phyloP scores from a whole-genome alignment of 2,329 filamentous ascomycete genomes.

The Penicillium sp. region DNA sequence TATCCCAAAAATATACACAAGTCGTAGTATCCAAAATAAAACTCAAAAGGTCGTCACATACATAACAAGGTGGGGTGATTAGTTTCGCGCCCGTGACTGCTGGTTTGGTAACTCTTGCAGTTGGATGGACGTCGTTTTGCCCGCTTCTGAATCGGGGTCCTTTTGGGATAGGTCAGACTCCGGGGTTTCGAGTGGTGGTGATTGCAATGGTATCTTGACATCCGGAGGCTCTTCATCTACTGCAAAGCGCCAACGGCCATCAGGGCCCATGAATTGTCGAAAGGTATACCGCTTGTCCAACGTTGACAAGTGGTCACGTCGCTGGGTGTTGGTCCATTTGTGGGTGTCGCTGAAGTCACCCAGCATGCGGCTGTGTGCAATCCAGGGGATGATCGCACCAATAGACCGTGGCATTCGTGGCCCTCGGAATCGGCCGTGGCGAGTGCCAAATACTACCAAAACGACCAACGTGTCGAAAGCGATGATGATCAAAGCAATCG shows the following conservation, averaged over 20 bases:
- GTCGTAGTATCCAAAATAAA: slow-evolving; percentile 6
- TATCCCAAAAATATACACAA: slow-evolving; percentile 12
- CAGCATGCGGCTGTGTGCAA: slow-evolving; percentile 43
- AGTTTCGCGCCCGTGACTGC: slow-evolving; percentile 11
- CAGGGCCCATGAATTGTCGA: slow-evolving; percentile 38
- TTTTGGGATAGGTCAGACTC: background rate
- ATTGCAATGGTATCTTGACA: background rate
- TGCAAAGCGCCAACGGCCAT: slow-evolving; percentile 41
- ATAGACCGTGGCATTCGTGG: slow-evolving; percentile 44
- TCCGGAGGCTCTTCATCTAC: slow-evolving; percentile 39
- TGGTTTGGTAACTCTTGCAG: slow-evolving; percentile 24
- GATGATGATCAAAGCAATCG: slow-evolving; percentile 39
- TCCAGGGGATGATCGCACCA: slow-evolving; percentile 42
- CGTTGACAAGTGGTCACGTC: slow-evolving; percentile 34
- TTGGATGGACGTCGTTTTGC: slow-evolving; percentile 33
- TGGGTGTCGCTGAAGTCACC: slow-evolving; percentile 40
- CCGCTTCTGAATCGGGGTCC: slow-evolving; percentile 15
- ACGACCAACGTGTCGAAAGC: slow-evolving; percentile 41
- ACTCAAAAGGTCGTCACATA: slow-evolving; percentile 13
- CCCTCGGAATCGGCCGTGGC: slow-evolving; percentile 41
- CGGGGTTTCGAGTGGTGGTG: background rate
- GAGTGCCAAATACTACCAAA: slow-evolving; percentile 41
- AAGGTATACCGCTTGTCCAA: slow-evolving; percentile 42
- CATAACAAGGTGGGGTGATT: background rate
- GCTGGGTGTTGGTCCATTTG: slow-evolving; percentile 36